A percentile compares a stretch with the other conserved stretches of the same genome.
Evolutionary conservation across 73 alveolate species (phyloP).

Genomic region (Diophrys sp.): DNA sequence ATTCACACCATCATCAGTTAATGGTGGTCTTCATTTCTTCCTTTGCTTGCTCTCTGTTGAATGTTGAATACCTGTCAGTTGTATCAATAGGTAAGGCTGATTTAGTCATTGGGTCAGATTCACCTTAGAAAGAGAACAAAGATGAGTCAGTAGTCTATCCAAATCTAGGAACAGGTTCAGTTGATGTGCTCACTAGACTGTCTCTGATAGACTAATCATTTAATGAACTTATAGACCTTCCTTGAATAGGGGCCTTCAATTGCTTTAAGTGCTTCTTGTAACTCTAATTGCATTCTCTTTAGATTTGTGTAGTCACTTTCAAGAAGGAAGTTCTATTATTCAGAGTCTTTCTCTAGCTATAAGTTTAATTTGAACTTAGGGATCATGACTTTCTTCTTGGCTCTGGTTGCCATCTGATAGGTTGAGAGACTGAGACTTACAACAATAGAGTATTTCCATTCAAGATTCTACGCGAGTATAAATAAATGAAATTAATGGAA

Average conservation of each 20-base stretch:
- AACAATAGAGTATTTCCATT: not conserved
- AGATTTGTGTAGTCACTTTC: conserved; percentile 51
- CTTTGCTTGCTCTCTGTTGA: not conserved
- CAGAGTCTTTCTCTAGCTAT: not conserved
- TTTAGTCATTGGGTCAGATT: too few relatives aligned
- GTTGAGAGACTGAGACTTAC: too few relatives aligned
- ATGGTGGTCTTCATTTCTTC: not conserved
- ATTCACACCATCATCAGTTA: too few relatives aligned
- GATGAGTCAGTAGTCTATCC: too few relatives aligned
- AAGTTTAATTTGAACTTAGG: conserved; percentile 50
- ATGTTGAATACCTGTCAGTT: too few relatives aligned
- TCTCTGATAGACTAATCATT: conserved; percentile 25
- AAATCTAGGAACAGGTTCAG: too few relatives aligned
- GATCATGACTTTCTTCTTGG: conserved; percentile 42
- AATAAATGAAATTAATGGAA: too few relatives aligned
- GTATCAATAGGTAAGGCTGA: too few relatives aligned
- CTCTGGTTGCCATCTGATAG: conserved; percentile 25
- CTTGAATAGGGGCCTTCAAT: conserved; percentile 38
- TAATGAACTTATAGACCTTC: conserved; percentile 50
- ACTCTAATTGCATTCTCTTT: conserved; percentile 33
- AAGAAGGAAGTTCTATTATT: conserved; percentile 20
- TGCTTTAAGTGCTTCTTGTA: conserved; percentile 46
- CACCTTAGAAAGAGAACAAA: not conserved
- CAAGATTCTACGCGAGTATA: too few relatives aligned
- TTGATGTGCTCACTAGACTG: too few relatives aligned